Percentiles rank a stretch among this genome's conserved stretches.
Evolutionary conservation across 2,329 filamentous ascomycete genomes (phyloP).

Genomic region (Fusarium sp.): DNA sequence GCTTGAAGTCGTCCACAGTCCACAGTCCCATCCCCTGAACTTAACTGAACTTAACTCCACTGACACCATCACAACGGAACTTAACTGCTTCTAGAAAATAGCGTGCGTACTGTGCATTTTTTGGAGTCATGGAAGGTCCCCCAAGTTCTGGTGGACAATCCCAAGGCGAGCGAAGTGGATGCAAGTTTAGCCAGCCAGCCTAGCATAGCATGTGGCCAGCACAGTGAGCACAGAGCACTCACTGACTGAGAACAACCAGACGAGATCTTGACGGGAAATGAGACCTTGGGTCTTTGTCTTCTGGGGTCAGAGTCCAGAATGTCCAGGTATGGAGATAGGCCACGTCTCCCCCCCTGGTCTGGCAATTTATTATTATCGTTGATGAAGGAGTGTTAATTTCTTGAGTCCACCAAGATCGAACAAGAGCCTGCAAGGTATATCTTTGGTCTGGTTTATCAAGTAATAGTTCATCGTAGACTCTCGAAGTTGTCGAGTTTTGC

Average conservation of each 20-base stretch:
- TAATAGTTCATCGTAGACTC: not conserved
- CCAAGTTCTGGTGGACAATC: slow-evolving; percentile 22
- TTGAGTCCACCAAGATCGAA: slow-evolving; percentile 40
- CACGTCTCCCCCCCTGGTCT: slow-evolving; percentile 39
- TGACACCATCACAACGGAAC: slow-evolving; percentile 14
- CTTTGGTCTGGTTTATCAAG: not conserved
- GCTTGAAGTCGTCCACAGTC: not conserved
- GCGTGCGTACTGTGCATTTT: slow-evolving; percentile 31
- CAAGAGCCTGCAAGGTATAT: slow-evolving; percentile 15
- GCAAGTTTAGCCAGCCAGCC: not conserved
- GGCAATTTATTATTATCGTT: slow-evolving; percentile 42
- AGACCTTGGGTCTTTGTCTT: slow-evolving; percentile 30
- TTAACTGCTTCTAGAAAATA: slow-evolving; percentile 34
- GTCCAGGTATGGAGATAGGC: slow-evolving; percentile 28
- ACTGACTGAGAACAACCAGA: not conserved
- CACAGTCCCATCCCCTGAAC: slow-evolving; percentile 6
- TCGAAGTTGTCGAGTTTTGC: not conserved
- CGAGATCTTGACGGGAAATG: slow-evolving; percentile 44
- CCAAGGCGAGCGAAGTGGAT: slow-evolving; percentile 23
- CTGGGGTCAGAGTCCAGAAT: slow-evolving; percentile 36
- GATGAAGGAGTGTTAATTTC: slow-evolving; percentile 43
- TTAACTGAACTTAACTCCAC: slow-evolving; percentile 27
- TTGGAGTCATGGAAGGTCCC: slow-evolving; percentile 7
- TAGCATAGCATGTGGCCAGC: not conserved
- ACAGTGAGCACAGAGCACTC: slow-evolving; percentile 17